Base-by-base conservation (phyloP, 1,139 yeast species). In the Blastobotrys arbuscula region DNA sequence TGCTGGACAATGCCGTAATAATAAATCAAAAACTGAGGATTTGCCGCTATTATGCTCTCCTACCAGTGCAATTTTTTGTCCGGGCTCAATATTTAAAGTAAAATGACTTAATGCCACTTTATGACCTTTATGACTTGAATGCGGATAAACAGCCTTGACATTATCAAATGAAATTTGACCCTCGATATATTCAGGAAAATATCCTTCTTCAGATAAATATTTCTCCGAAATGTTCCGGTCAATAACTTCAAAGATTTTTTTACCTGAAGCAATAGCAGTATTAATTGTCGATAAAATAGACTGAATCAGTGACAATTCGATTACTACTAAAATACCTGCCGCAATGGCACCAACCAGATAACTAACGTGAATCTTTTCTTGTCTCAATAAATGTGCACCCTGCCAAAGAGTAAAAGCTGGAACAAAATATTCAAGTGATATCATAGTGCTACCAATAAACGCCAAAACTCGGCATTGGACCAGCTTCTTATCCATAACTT, bases 11-110 rank as follows among this genome's bases (percentile, higher is more conserved):
- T 86, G 88, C 47, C 96, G 71, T 51, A 89, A 68, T 49, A 92
- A 65, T 49, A 92, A 69, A 28, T 92, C 86, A 1, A 95, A 81
- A 33, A 92, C 82, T 0, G 97, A 89, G 0, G 96, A 87, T 66
- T 92, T 92, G 31, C 97, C 98, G 54, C 94, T 81, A 16, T 97
- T 97, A 2, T 95, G 85, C 3, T 96, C 97, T 0, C 97, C 98
- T 12, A 90, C 97, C 56, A 92, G 79, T 65, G 97, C 90, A 12
- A 90, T 88, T 59, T 88, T 88, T 48, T 92, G 84, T 2, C 97
- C 97, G 16, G 87, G 77, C 36, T 79, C 78, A 51, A 92, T 84
- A 19, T 73, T 76, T 59, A 90, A 77, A 49, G 80, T 74, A 46
- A 90, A 62, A 26, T 78, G 75, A 36, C 76, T 73, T 65, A 92